Evolutionary conservation across 1,284 basidiomycete genomes (phyloP).

Genomic region (Blastosporella zonata): DNA sequence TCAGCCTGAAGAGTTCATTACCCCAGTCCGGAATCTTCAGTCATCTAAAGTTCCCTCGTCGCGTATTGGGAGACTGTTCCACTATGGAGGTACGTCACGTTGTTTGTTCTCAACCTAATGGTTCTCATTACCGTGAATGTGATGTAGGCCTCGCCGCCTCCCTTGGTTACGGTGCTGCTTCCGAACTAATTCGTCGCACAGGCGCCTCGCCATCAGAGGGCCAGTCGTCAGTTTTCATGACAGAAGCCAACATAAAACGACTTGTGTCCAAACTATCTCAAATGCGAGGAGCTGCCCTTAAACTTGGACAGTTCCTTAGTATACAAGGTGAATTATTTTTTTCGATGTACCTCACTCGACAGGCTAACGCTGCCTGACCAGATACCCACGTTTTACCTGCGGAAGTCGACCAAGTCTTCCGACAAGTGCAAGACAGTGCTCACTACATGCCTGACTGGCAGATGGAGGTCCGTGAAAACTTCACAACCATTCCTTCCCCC

Average conservation of each 20-base stretch:
- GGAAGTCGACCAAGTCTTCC: slow-evolving; percentile 86
- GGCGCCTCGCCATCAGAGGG: slow-evolving; percentile 27
- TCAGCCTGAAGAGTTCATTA: slow-evolving; percentile 3
- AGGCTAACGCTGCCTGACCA: slow-evolving; percentile 24
- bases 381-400: slow-evolving; percentile 88
- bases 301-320: slow-evolving; percentile 96
- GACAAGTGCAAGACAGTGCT: slow-evolving; percentile 91
- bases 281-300: slow-evolving; percentile 96
- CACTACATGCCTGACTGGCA: slow-evolving; percentile 99
- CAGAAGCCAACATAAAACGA: slow-evolving; percentile 85
- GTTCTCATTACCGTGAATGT: not conserved
- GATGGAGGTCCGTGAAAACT: slow-evolving; percentile 75
- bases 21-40: slow-evolving; percentile 49
- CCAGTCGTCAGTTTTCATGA: slow-evolving; percentile 71
- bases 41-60: slow-evolving; percentile 88
- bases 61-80: slow-evolving; percentile 81
- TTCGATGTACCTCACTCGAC: not conserved
- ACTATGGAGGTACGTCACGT: slow-evolving; percentile 83
- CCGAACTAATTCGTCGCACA: slow-evolving; percentile 52
- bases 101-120: not conserved
- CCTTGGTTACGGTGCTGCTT: slow-evolving; percentile 68
- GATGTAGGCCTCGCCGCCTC: slow-evolving; percentile 66
- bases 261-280: slow-evolving; percentile 89
- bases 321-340: slow-evolving; percentile 74
- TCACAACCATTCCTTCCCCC: not conserved